phyloP scores from a whole-genome alignment of 2,329 filamentous ascomycete genomes.

The Botrytis sinoallii region DNA sequence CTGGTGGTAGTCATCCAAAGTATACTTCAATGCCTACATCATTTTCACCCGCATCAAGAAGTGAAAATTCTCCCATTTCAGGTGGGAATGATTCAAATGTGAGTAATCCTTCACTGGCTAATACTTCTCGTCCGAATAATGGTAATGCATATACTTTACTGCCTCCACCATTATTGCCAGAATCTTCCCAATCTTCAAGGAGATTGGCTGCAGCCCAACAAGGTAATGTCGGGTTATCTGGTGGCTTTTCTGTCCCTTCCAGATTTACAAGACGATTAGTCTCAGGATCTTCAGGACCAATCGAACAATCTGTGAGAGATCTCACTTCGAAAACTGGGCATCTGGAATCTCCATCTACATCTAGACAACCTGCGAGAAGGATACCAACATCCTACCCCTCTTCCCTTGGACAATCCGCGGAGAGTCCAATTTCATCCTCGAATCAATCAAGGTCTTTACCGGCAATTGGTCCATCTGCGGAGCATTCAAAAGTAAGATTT shows the following conservation, averaged over 20 bases:
- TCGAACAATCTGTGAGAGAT: neutral
- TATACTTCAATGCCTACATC: neutral
- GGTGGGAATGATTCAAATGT: neutral
- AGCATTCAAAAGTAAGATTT: neutral
- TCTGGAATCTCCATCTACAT: neutral
- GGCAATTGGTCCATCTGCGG: no score
- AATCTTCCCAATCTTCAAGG: neutral
- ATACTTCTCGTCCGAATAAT: neutral
- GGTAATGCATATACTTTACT: neutral
- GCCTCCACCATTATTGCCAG: neutral
- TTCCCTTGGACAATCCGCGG: neutral
- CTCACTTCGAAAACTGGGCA: accelerated
- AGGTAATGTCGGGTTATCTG: neutral
- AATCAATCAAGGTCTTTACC: no score
- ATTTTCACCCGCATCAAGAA: neutral
- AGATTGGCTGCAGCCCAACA: neutral
- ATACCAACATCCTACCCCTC: neutral
- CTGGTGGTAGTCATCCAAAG: neutral
- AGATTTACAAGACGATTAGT: neutral
- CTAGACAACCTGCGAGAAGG: neutral
- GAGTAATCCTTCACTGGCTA: neutral
- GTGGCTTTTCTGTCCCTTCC: neutral
- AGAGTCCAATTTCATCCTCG: no score
- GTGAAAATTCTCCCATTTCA: neutral
- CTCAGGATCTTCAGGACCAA: accelerated